Evolutionary conservation across 2,329 filamentous ascomycete genomes (phyloP).

Genomic region (Fonsecaea pugnacius): DNA sequence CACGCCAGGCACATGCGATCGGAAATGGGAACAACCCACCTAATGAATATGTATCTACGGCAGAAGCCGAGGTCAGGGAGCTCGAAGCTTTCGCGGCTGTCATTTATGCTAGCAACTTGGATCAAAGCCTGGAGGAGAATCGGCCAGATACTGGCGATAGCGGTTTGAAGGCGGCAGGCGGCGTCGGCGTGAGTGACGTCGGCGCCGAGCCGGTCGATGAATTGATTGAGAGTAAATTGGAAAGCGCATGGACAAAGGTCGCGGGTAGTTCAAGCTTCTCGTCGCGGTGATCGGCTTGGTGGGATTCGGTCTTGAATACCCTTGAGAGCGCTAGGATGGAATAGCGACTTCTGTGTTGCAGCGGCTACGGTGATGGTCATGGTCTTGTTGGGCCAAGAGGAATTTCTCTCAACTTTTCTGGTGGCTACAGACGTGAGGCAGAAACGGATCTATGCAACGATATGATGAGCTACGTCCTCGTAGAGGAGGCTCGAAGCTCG

Average conservation of each 20-base stretch:
- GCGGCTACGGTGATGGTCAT: neutral
- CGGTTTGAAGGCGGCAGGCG: conserved; percentile 30
- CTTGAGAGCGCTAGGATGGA: neutral
- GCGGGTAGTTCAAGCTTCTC: conserved; percentile 29
- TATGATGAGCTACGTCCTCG: neutral
- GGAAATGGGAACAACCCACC: conserved; percentile 66
- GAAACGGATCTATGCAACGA: neutral
- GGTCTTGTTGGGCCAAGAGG: neutral
- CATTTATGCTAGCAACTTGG: conserved; percentile 55
- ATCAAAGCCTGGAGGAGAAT: conserved; percentile 37
- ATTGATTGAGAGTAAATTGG: conserved; percentile 36
- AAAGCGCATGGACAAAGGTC: conserved; percentile 38
- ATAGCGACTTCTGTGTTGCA: neutral
- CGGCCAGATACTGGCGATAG: conserved; percentile 19
- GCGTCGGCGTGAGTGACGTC: conserved; percentile 31
- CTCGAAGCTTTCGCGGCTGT: conserved; percentile 55
- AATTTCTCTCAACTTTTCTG: neutral
- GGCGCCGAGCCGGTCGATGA: conserved; percentile 31
- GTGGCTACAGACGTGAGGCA: neutral
- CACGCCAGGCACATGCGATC: conserved; percentile 86
- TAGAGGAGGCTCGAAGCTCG: neutral
- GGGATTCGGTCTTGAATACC: neutral
- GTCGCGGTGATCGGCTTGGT: conserved; percentile 17
- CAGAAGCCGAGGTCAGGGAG: conserved; percentile 54
- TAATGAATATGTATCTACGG: conserved; percentile 51